phyloP scores from a whole-genome alignment of 202 grass and related monocot genomes.

The Panicum virgatum region DNA sequence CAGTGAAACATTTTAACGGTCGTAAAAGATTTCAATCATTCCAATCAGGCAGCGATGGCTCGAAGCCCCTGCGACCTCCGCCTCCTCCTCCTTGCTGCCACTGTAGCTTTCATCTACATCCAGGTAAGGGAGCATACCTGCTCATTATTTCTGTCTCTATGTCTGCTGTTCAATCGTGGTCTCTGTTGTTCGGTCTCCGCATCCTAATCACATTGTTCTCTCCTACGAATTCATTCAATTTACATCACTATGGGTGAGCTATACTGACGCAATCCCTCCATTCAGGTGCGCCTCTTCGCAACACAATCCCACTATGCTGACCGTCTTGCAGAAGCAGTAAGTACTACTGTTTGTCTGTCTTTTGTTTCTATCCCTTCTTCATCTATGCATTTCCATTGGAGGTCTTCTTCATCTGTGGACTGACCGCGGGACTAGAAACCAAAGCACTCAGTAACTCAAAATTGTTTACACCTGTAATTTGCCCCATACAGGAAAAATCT shows the following conservation, averaged over 20 bases:
- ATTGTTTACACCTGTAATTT: constrained; percentile 32
- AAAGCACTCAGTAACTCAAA: neutral
- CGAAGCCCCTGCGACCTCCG: constrained; percentile 54
- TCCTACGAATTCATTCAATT: neutral
- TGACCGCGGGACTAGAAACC: neutral
- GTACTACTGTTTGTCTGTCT: neutral
- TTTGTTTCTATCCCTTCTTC: constrained; percentile 4
- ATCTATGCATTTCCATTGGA: neutral
- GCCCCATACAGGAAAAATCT: constrained; percentile 59
- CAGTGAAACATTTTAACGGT: neutral
- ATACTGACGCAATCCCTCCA: neutral
- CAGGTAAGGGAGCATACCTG: constrained; percentile 45
- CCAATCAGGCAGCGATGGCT: constrained; percentile 43
- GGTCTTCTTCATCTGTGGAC: neutral
- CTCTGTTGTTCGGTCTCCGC: neutral
- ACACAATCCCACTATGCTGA: constrained; percentile 85
- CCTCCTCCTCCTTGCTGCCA: constrained; percentile 62
- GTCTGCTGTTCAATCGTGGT: neutral
- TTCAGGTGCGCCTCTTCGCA: constrained; percentile 79
- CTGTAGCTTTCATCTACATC: constrained; percentile 85
- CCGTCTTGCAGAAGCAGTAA: constrained; percentile 69
- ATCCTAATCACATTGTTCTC: neutral
- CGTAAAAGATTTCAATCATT: neutral
- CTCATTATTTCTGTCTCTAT: neutral
- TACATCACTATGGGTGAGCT: neutral